A percentile compares a stretch with the other conserved stretches of the same genome.
Conservation (phyloP, 2,329 filamentous ascomycete genomes). For the Ceratocystis huliohia region DNA sequence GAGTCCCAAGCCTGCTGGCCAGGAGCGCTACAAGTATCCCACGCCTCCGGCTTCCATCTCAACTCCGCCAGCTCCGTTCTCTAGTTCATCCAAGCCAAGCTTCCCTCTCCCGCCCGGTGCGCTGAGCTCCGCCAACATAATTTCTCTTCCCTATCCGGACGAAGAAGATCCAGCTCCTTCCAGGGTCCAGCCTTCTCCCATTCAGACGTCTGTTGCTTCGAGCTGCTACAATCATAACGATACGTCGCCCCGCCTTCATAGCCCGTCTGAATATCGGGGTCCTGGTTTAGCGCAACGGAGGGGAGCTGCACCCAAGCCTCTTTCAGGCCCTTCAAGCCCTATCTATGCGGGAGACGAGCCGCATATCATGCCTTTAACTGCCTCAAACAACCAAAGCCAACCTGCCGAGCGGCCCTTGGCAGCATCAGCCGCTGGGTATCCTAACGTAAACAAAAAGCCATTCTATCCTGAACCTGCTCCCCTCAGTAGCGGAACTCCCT, state of each 20-base stretch:
- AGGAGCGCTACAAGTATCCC: constrained; percentile 40
- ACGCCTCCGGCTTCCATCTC: constrained; percentile 32
- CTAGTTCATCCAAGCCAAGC: constrained; percentile 37
- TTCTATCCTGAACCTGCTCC: constrained; percentile 47
- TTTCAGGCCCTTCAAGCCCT: constrained; percentile 70
- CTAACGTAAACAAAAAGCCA: constrained; percentile 39
- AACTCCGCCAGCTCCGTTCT: constrained; percentile 31
- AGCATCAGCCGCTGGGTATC: constrained; percentile 22
- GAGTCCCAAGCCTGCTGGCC: constrained; percentile 40
- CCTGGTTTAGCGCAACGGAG: constrained; percentile 67
- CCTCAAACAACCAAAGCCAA: constrained; percentile 32
- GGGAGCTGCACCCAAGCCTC: constrained; percentile 66
- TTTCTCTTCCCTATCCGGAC: constrained; percentile 56
- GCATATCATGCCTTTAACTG: constrained; percentile 53
- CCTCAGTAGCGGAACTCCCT: neutral
- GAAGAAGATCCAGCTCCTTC: constrained; percentile 42
- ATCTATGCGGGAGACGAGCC: constrained; percentile 65
- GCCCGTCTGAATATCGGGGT: constrained; percentile 43
- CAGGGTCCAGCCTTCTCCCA: constrained; percentile 24
- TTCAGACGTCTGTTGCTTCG: constrained; percentile 33
- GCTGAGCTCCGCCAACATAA: constrained; percentile 52
- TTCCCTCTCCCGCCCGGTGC: constrained; percentile 56
- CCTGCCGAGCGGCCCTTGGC: constrained; percentile 20
- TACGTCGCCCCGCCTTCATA: constrained; percentile 41
- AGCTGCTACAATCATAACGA: constrained; percentile 38